These are phyloP conservation scores for Abrus pulchellus DNA, from an alignment of 306 rosid species.

Conservation along the genomic window DNA sequence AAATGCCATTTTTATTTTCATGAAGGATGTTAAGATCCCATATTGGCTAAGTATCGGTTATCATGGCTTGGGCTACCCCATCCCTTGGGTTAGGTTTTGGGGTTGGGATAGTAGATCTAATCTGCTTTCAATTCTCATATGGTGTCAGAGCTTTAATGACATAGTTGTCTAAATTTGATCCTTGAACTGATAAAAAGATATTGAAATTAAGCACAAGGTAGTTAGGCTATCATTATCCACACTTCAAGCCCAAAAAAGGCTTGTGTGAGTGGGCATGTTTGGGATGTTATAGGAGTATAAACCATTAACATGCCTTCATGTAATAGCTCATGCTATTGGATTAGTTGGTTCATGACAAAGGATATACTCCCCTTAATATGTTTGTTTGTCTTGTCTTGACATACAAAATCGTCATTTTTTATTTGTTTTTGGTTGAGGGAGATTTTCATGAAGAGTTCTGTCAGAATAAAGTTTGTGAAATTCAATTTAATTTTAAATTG, in stretches of 20 bases:
- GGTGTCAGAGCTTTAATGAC: background rate
- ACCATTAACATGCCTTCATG: background rate
- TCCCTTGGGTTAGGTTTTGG: background rate
- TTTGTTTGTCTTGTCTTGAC: constrained; percentile 4
- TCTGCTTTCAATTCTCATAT: constrained; percentile 18
- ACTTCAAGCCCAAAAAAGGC: constrained; percentile 10
- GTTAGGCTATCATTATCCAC: constrained; percentile 7
- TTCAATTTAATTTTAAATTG: constrained; percentile 22
- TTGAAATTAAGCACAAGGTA: constrained; percentile 8
- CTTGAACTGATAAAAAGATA: constrained; percentile 6
- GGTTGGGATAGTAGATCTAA: constrained; percentile 14
- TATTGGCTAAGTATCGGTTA: background rate
- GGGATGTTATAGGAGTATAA: constrained; percentile 23
- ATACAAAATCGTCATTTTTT: background rate
- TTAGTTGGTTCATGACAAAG: constrained; percentile 10
- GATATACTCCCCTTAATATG: constrained; percentile 19
- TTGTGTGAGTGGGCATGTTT: background rate
- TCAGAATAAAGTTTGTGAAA: background rate
- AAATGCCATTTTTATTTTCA: constrained; percentile 31
- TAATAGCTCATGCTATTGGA: background rate
- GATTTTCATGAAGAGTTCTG: constrained; percentile 5
- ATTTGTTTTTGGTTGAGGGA: background rate
- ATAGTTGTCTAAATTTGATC: constrained; percentile 21
- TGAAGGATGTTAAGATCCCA: constrained; percentile 20
- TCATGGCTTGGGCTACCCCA: background rate